Base-by-base conservation (phyloP, 192 early-diverging fungal species). In the Dimargaris verticillata region DNA sequence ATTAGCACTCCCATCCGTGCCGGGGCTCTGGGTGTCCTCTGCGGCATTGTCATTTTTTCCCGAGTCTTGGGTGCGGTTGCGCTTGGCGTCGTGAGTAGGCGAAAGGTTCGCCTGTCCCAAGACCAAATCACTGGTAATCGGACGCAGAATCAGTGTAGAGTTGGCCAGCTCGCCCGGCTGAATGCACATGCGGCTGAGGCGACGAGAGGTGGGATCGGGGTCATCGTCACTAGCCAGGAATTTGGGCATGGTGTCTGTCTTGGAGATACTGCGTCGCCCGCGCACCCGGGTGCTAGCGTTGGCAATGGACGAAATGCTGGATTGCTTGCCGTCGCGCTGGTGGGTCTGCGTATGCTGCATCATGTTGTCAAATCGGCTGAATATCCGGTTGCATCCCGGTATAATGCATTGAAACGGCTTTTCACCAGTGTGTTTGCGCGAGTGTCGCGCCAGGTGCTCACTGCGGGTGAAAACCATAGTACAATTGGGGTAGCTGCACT, bases 331-430 rank as follows among this genome's bases (percentile, higher is more conserved):
- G 28, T 73, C 69, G 57, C 70, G 42, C 29, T 52, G 70, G 64
- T 87, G 85, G 41, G 82, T 87, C 47, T 84, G 83, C 12, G 83
- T 84, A 52, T 87, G 85, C 63, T 87, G 85, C 72, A 87, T 83
- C 85, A 87, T 87, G 60, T 87, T 87, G 63, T 87, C 85, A 60
- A 85, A 87, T 22, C 85, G 76, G 70, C 80, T 83, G 53, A 87
- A 87, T 66, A 76, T 72, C 42, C 81, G 74, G 57, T 71, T 67
- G 62, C 85, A 87, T 15, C 69, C 74, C 44, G 81, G 74, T 14
- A 83, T 75, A 13, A 87, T 71, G 43, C 85, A 87, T 60, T 79
- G 71, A 69, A 84, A 87, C 0, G 85, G 85, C 78, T 87, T 80
- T 74, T 87, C 71, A 55, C 71, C 71, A 0, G 74, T 76, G 62